Evolutionary conservation across 441 rosid species (phyloP), one percentile per base, ranked within the genome.

Genomic region (Syzygium malaccense): DNA sequence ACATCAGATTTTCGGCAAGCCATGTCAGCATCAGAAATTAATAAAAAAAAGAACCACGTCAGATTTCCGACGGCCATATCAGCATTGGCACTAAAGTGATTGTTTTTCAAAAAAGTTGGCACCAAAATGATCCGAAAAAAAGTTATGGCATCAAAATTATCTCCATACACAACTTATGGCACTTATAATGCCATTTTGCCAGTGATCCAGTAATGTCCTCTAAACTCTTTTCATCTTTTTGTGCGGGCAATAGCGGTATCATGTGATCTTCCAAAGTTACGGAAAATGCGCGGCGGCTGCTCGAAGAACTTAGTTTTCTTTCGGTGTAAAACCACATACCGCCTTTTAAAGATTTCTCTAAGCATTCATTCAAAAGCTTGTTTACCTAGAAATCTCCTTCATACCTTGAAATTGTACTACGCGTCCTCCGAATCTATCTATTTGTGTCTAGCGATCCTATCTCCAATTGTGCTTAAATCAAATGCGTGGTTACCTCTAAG

Each of bases 261-360:
- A 25, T 26, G 6, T 1, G 26, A 32, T 32, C 45, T 66, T 32
- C 25, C 13, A 68, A 68, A 68, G 19, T 68, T 33, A 68, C 18
- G 79, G 26, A 14, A 68, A 2, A 68, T 33, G 48, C 45, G 0
- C 2, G 5, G 79, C 26, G 10, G 48, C 26, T 68, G 8, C 48
- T 64, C 26, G 14, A 68, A 68, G 48, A 25, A 68, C 26, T 0
- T 68, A 37, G 25, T 33, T 68, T 68, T 68, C 79, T 19, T 68
- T 33, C 10, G 41, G 45, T 32, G 45, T 8, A 8, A 0, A 0
- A 23, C 4, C 25, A 17, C 17, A 20, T 32, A 4, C 41, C 3
- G 18, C 4, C 2, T 30, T 32, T 17, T 66, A 1, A 20, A 1
- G 3, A 32, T 32, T 32, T 32, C 23, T 17, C 9, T 3, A 26